A percentile compares a stretch with the other conserved stretches of the same genome.
phyloP scores from a whole-genome alignment of 306 rosid genomes.

The Cyclanthera cordifolia region DNA sequence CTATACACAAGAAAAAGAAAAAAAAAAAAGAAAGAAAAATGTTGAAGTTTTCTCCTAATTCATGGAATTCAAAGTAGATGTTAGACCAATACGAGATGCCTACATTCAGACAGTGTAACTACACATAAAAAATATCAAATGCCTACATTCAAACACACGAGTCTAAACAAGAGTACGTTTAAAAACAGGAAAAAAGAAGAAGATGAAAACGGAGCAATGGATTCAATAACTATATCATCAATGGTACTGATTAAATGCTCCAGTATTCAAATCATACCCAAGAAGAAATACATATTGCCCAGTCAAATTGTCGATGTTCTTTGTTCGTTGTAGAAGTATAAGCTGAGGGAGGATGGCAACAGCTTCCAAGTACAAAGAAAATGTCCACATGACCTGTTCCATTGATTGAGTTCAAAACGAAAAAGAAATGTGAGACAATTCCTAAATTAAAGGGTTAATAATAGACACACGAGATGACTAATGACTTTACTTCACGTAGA shows the following conservation, averaged over 20 bases:
- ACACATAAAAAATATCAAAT: not conserved
- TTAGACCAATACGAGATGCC: not conserved
- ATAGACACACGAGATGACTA: not conserved
- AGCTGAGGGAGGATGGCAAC: constrained; percentile 90
- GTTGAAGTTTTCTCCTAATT: not conserved
- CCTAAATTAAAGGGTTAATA: not conserved
- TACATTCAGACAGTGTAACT: not conserved
- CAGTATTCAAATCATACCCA: constrained; percentile 38
- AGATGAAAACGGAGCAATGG: not conserved
- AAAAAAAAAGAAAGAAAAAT: too few species aligned
- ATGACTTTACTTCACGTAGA: not conserved
- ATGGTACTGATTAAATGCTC: not conserved
- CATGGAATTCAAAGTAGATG: not conserved
- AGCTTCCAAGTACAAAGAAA: constrained; percentile 85
- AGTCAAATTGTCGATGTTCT: constrained; percentile 87
- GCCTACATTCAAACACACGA: not conserved
- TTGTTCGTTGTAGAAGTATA: constrained; percentile 68
- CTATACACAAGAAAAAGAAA: too few species aligned
- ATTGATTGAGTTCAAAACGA: not conserved
- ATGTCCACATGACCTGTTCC: constrained; percentile 71
- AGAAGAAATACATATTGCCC: constrained; percentile 84
- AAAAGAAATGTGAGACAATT: constrained; percentile 4
- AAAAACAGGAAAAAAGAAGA: not conserved
- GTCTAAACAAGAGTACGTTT: not conserved
- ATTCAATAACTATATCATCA: not conserved